These are phyloP conservation scores for Boehmeria nivea DNA, from an alignment of 306 rosid species.

Conservation along the genomic window DNA sequence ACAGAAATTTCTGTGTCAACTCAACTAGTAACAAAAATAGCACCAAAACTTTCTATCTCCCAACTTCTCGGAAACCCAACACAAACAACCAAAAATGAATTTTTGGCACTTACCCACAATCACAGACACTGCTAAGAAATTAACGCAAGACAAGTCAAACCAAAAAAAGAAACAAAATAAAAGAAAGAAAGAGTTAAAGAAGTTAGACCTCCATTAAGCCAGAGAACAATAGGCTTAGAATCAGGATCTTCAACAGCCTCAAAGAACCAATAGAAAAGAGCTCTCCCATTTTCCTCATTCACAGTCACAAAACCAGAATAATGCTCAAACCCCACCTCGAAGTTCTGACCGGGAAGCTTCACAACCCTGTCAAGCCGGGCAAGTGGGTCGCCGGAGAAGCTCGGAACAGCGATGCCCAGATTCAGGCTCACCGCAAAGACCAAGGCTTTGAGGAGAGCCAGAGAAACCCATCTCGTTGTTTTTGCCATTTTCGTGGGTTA, in stretches of 20 bases:
- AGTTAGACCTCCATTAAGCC: slow-evolving; percentile 65
- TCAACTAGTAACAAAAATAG: too few relatives aligned
- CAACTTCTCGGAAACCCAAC: neutral
- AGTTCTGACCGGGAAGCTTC: slow-evolving; percentile 50
- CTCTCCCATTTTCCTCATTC: slow-evolving; percentile 55
- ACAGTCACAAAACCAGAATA: slow-evolving; percentile 62
- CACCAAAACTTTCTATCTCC: too few relatives aligned
- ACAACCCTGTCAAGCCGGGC: slow-evolving; percentile 37
- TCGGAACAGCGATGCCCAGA: slow-evolving; percentile 17
- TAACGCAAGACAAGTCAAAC: neutral
- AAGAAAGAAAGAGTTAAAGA: neutral
- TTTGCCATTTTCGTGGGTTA: too few relatives aligned
- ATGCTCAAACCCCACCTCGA: slow-evolving; percentile 42
- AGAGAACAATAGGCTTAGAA: slow-evolving; percentile 59
- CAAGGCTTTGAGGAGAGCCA: slow-evolving; percentile 16
- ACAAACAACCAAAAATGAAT: neutral
- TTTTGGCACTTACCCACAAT: neutral
- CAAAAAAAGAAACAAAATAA: neutral
- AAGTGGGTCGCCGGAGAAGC: slow-evolving; percentile 25
- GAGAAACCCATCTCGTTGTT: slow-evolving; percentile 13
- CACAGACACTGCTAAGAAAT: neutral
- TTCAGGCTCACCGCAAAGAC: slow-evolving; percentile 18
- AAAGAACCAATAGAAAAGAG: slow-evolving; percentile 60
- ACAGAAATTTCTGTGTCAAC: too few relatives aligned
- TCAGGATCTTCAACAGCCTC: slow-evolving; percentile 49